Evolutionary conservation across 2,329 filamentous ascomycete genomes (phyloP).

Genomic region (Zopfia rhizophila): DNA sequence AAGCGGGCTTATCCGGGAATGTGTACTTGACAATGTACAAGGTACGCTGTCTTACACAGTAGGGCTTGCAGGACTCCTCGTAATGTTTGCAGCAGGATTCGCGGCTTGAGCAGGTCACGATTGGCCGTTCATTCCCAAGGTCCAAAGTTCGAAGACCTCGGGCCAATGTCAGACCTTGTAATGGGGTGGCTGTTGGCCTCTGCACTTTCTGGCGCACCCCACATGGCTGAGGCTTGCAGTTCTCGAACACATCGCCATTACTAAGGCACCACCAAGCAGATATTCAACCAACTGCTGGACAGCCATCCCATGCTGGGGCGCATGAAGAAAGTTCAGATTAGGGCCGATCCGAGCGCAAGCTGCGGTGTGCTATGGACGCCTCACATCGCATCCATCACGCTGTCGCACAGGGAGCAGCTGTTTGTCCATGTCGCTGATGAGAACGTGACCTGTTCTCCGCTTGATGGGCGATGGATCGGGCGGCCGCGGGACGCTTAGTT

Average conservation of each 20-base stretch:
- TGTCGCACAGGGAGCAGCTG: no score
- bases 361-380: no score
- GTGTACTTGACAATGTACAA: conserved; percentile 19
- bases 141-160: conserved; percentile 14
- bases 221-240: conserved; percentile 31
- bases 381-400: no score
- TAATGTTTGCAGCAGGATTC: conserved; percentile 37
- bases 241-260: conserved; percentile 34
- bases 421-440: no score
- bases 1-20: no score
- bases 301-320: no score
- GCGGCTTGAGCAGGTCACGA: conserved; percentile 13
- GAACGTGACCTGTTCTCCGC: no score
- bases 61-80: conserved; percentile 26
- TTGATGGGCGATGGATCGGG: no score
- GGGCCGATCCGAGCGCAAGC: no score
- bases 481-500: no score
- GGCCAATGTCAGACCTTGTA: conserved; percentile 24
- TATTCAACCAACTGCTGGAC: background rate
- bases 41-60: conserved; percentile 21
- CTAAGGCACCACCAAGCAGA: conserved; percentile 47
- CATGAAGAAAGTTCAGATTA: no score
- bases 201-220: conserved; percentile 31
- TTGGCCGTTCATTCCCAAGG: no score
- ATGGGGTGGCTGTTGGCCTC: conserved; percentile 18